These are phyloP conservation scores for Sclerotinia nivalis DNA, from an alignment of 2,329 filamentous ascomycete species.

Conservation along the genomic window DNA sequence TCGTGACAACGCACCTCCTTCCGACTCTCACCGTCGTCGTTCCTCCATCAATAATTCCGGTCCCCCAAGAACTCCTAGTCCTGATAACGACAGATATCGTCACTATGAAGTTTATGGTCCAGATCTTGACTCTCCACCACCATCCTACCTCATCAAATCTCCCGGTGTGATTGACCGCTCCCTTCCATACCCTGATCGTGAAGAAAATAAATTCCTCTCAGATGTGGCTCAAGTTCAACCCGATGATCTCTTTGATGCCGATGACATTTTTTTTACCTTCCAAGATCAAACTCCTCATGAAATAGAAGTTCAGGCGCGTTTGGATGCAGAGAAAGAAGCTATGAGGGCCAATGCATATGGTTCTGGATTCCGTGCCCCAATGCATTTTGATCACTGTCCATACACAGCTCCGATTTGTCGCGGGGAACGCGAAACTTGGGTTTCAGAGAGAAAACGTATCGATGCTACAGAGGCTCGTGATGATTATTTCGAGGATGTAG, in stretches of 20 bases:
- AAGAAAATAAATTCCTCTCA: background rate
- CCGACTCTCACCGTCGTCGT: background rate
- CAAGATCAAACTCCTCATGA: background rate
- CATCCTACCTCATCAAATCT: constrained; percentile 7
- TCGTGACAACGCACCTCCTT: too few relatives aligned
- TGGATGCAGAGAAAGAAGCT: background rate
- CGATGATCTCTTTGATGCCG: constrained; percentile 6
- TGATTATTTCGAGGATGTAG: background rate
- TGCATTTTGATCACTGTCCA: constrained; percentile 4
- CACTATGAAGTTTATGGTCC: background rate
- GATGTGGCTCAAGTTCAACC: background rate
- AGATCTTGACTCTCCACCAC: constrained; percentile 1
- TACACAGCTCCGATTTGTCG: background rate
- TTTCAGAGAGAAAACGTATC: background rate
- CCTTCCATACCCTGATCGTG: background rate
- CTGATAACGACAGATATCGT: background rate
- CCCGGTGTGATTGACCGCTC: background rate
- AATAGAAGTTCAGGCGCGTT: background rate
- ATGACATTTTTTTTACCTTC: background rate
- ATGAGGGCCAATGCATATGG: background rate
- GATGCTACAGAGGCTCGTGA: background rate
- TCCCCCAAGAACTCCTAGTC: background rate
- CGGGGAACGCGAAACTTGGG: background rate
- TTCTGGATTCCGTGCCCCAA: background rate
- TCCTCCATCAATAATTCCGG: background rate